Evolutionary conservation across 176 grass and related monocot genomes (phyloP).

Genomic region (bread wheat (Triticum aestivum)): IWGSC_CS_RefSeq_v2.1 NC_057812.1:445487822-445488321

Average conservation of each 20-base stretch:
- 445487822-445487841: slow-evolving; percentile 49
- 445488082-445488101: slow-evolving; percentile 96
- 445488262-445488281: too few relatives aligned
- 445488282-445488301: too few relatives aligned
- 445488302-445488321: too few relatives aligned
- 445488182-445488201: neutral
- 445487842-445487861: slow-evolving; percentile 50
- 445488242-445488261: too few relatives aligned
- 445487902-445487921: slow-evolving; percentile 94
- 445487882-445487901: slow-evolving; percentile 83
- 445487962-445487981: neutral
- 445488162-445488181: neutral
- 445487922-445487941: slow-evolving; percentile 92
- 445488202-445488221: neutral
- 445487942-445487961: slow-evolving; percentile 70
- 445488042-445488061: slow-evolving; percentile 40
- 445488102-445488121: slow-evolving; percentile 99
- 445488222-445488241: too few relatives aligned
- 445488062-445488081: slow-evolving; percentile 95
- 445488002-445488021: neutral
- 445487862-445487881: slow-evolving; percentile 49
- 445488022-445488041: neutral
- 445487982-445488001: neutral
- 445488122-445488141: slow-evolving; percentile 64
- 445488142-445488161: neutral